A percentile compares a stretch with the other conserved stretches of the same genome.
These are phyloP conservation scores for Umbelopsis sp. DNA, from an alignment of 192 early-diverging fungal genomes.

Conservation along the genomic window DNA sequence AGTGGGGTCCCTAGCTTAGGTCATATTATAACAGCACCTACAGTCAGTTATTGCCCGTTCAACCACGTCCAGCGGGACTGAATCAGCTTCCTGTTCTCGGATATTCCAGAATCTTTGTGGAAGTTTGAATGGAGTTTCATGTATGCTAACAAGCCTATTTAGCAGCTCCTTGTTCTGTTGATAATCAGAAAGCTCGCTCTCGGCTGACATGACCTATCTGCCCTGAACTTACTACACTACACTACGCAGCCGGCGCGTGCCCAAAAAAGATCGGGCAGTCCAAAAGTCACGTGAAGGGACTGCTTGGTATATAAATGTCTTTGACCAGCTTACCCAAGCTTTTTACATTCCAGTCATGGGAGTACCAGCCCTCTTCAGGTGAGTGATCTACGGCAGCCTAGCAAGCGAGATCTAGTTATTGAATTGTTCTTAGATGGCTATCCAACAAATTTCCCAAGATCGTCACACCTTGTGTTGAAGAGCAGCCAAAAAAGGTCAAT, in stretches of 20 bases:
- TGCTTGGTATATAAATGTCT: background rate
- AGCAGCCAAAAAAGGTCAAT: slow-evolving; percentile 67
- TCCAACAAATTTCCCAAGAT: slow-evolving; percentile 77
- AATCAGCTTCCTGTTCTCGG: background rate
- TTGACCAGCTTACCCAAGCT: background rate
- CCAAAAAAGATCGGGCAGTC: background rate
- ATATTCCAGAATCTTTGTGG: slow-evolving; percentile 12
- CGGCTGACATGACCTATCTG: background rate
- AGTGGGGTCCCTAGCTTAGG: background rate
- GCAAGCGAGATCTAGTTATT: background rate
- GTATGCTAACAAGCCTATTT: slow-evolving; percentile 6
- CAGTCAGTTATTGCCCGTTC: background rate
- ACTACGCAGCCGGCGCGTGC: background rate
- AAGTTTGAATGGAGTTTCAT: slow-evolving; percentile 17
- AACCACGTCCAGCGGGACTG: background rate
- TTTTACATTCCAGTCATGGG: slow-evolving; percentile 56
- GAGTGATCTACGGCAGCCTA: slow-evolving; percentile 4
- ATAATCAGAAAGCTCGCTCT: background rate
- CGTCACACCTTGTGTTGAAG: slow-evolving; percentile 71
- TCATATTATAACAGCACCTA: background rate
- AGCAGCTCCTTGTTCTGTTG: slow-evolving; percentile 9
- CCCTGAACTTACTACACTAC: background rate
- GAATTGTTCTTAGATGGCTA: slow-evolving; percentile 60
- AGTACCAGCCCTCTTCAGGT: slow-evolving; percentile 79
- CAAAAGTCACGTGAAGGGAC: slow-evolving; percentile 5